A percentile compares a stretch with the other conserved stretches of the same genome.
phyloP scores from a whole-genome alignment of 2,329 filamentous ascomycete species.

The Calonectria pseudoturangicola region DNA sequence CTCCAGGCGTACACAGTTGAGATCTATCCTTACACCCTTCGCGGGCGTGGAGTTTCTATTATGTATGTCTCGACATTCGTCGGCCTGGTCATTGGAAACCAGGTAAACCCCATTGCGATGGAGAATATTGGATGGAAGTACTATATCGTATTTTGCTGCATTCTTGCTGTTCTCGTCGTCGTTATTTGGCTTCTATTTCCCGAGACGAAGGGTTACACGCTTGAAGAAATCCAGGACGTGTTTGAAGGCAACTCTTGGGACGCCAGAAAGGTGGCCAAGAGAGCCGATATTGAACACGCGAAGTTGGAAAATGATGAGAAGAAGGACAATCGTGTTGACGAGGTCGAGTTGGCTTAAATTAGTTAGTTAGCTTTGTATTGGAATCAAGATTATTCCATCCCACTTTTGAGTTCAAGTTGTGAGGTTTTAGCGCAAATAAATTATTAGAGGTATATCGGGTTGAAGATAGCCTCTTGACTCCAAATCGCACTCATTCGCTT shows the following conservation, averaged over 20 bases:
- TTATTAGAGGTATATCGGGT: no score
- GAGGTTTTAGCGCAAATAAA: no score
- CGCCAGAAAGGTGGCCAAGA: background rate
- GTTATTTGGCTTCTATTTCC: slow-evolving; percentile 62
- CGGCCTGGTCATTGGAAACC: slow-evolving; percentile 59
- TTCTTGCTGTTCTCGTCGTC: slow-evolving; percentile 56
- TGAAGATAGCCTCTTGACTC: no score
- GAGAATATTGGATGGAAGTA: slow-evolving; percentile 62
- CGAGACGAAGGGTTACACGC: slow-evolving; percentile 56
- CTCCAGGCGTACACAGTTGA: slow-evolving; percentile 56
- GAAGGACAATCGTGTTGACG: slow-evolving; percentile 43
- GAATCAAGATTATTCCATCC: no score
- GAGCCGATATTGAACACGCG: slow-evolving; percentile 31
- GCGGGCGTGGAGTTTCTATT: slow-evolving; percentile 45
- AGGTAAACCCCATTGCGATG: slow-evolving; percentile 64
- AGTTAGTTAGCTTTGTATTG: no score
- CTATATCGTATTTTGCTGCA: slow-evolving; percentile 63
- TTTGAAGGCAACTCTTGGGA: slow-evolving; percentile 51
- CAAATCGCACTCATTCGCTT: no score
- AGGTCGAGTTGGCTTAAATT: slow-evolving; percentile 40
- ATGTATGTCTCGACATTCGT: slow-evolving; percentile 50
- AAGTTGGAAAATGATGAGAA: slow-evolving; percentile 25
- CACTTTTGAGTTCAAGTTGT: no score
- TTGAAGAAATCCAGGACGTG: slow-evolving; percentile 57
- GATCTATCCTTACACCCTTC: slow-evolving; percentile 53